Conservation (phyloP, 805 yeast genomes). For the Torulaspora delbrueckii region DNA sequence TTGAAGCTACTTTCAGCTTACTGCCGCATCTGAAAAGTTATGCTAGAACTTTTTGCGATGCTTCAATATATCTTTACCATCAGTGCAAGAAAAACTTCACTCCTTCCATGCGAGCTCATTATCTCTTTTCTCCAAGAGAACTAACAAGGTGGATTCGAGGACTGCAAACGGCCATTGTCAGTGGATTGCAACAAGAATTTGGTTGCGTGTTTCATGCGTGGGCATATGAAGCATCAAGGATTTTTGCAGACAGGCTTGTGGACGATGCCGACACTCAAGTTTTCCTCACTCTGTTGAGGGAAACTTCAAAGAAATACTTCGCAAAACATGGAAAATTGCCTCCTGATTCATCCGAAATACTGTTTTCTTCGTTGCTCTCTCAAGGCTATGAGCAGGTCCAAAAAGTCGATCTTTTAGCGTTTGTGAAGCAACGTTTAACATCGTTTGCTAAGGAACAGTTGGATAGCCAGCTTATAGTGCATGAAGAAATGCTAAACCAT, state of each 20-base stretch:
- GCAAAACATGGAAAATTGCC: conserved; percentile 39
- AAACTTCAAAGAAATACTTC: conserved; percentile 40
- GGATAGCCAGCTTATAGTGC: conserved; percentile 55
- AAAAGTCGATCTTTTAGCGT: conserved; percentile 43
- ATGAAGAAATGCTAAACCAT: conserved; percentile 69
- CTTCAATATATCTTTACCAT: conserved; percentile 63
- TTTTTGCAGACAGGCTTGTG: conserved; percentile 71
- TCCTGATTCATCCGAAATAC: conserved; percentile 47
- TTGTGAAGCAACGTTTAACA: conserved; percentile 57
- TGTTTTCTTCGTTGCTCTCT: conserved; percentile 74
- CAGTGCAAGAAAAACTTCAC: conserved; percentile 42
- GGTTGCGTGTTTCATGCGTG: conserved; percentile 55
- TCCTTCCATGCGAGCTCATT: conserved; percentile 45
- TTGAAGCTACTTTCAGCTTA: conserved; percentile 49
- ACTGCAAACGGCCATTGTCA: conserved; percentile 47
- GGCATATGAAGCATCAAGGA: conserved; percentile 75
- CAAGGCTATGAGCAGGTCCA: conserved; percentile 55
- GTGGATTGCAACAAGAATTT: conserved; percentile 36
- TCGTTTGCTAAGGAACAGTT: conserved; percentile 77
- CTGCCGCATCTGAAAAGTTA: conserved; percentile 59
- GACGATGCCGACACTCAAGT: conserved; percentile 42
- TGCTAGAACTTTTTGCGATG: conserved; percentile 46
- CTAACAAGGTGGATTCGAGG: conserved; percentile 84
- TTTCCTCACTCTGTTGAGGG: conserved; percentile 41
- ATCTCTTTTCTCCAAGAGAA: conserved; percentile 84